These are phyloP conservation scores for Hemerocallis citrina DNA, from an alignment of 106 monocot species.

Conservation along the genomic window DNA sequence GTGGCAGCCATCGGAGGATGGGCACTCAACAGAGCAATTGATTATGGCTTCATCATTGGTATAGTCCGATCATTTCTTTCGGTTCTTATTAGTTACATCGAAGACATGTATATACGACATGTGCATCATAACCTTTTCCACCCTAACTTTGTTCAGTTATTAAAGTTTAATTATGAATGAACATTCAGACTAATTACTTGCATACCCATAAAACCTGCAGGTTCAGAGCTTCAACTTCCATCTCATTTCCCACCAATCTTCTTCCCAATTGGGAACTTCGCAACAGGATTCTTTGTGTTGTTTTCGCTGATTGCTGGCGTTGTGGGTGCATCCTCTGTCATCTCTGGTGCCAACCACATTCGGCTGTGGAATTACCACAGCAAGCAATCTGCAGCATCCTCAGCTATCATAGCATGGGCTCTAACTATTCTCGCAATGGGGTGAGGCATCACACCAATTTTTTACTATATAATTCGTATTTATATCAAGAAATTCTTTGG, in stretches of 20 bases:
- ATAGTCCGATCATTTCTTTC: too few species aligned
- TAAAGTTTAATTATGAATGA: too few species aligned
- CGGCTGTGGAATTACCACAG: conserved; percentile 60
- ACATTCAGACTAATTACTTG: too few species aligned
- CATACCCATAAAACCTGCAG: too few species aligned
- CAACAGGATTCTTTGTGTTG: conserved; percentile 80
- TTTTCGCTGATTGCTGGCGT: conserved; percentile 68
- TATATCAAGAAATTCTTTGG: too few species aligned
- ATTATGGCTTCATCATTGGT: conserved; percentile 74
- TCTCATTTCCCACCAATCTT: conserved; percentile 65
- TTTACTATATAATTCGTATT: too few species aligned
- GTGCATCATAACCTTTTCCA: too few species aligned
- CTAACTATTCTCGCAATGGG: conserved; percentile 84
- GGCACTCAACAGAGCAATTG: conserved; percentile 62
- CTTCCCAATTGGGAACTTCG: conserved; percentile 76
- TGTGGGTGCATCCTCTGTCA: conserved; percentile 54
- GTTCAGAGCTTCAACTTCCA: conserved; percentile 47
- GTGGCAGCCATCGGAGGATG: conserved; percentile 60
- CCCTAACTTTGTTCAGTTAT: too few species aligned
- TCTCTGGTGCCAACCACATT: conserved; percentile 55
- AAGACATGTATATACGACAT: too few species aligned
- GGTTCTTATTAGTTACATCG: too few species aligned
- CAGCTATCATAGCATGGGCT: conserved; percentile 56
- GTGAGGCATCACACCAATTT: too few species aligned
- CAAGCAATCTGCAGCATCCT: conserved; percentile 44